Base-by-base conservation (phyloP, 306 rosid genomes). In the Rosa persica region DNA sequence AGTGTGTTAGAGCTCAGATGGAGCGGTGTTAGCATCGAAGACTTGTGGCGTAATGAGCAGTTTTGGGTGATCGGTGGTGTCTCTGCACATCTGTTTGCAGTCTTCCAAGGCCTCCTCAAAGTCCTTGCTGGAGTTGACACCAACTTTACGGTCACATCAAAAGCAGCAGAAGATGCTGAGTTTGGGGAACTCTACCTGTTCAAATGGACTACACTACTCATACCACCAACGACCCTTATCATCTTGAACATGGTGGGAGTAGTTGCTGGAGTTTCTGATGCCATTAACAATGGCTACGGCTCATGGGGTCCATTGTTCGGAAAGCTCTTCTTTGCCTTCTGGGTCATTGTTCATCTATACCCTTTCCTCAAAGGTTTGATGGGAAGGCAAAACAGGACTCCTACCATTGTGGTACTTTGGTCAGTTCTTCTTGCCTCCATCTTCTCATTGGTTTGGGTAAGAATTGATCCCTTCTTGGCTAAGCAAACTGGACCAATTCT, bases 1-100 rank as follows among this genome's bases (percentile, higher is more conserved):
- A 85, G 91, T 10, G 83, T 91, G 47, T 84, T 95, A 20, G 99
- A 95, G 91, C 89, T 95, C 55, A 84, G 94, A 76, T 95, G 98
- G 98, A 95, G 98, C 47, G 89, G 88, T 47, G 97, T 95, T 39
- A 90, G 95, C 87, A 88, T 91, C 11, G 90, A 95, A 23, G 99
- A 93, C 82, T 90, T 89, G 89, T 91, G 99, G 98, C 91, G 94
- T 43, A 91, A 93, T 11, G 97, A 95, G 86, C 99, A 95, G 79
- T 88, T 95, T 79, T 95, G 99, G 99, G 92, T 95, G 67, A 95
- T 91, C 65, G 98, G 98, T 69, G 98, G 99, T 30, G 98, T 95
- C 55, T 93, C 99, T 38, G 91, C 99, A 20, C 99, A 95, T 79
- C 89, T 93, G 42, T 93, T 95, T 66, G 96, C 97, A 0, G 92